Base-by-base conservation (phyloP, 805 yeast genomes). In the Metschnikowia lunata region DNA sequence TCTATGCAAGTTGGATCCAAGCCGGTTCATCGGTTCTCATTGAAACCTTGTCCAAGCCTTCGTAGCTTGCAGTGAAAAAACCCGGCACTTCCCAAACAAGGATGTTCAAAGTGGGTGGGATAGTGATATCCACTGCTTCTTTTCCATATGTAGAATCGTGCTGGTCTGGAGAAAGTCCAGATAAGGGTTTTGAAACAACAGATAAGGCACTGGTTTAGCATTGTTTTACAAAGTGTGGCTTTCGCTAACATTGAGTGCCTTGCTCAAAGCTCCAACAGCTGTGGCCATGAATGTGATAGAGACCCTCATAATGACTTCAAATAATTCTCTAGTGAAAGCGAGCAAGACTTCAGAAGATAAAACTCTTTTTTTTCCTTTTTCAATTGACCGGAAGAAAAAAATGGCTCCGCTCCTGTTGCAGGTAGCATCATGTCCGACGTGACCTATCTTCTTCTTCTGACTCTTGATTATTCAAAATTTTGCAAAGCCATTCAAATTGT, bases 81-180 rank as follows among this genome's bases (percentile, higher is more conserved):
- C 40, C 40, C n/a, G 34, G 15, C 34, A 37, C 30, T 4, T 30
- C 34, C 40, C 41, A 26, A n/a, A 31, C 11, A 23, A 26, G 32
- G 7, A 7, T 6, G 12, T 12, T 10, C n/a, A 4, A 6, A 9
- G 41, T 35, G 26, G 11, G 26, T 4, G 36, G 36, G 6, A 38
- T 23, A 6, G 7, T 26, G n/a, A 38, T 9, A 5, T 18, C 15
- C 11, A 38, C 8, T 8, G 30, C 8, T 1, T 26, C 41, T 7
- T n/a, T 32, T 26, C 36, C 41, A 26, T 26, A n/a, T 12, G 3
- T 7, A 6, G 18, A 8, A 14, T 13, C 9, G 41, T 8, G n/a
- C 31, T 35, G 18, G 31, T 8, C 13, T 26, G 26, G 8, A 36
- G 41, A 11, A 38, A 26, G 30, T 31, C 27, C 30, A 38, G 31